Base-by-base conservation (phyloP, 1,139 yeast genomes). In the Pichia kudriavzevii region DNA sequence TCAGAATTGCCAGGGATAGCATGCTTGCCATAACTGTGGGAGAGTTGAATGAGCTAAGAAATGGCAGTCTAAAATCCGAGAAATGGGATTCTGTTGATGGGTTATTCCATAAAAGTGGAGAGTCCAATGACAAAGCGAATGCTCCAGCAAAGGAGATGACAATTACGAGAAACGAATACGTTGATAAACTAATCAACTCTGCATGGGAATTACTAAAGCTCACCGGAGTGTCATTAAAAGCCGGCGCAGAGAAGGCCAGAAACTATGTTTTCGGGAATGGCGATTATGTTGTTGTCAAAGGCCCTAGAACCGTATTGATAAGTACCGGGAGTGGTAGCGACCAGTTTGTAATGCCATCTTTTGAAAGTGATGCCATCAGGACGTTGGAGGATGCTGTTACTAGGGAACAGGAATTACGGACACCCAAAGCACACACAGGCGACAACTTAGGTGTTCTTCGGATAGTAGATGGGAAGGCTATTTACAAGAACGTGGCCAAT, bases 241-340 rank as follows among this genome's bases (percentile, higher is more conserved):
- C 25, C 1, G 27, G 32, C 8, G 20, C 25, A 23, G 26, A 30
- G 4, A 21, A 30, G 13, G 13, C 37, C 5, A 27, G 31, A 1
- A 32, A 37, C 22, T 39, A 37, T 23, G 29, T 52, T 11, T 33
- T 53, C 17, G 59, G 58, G 4, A 56, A 52, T 30, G 59, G 64
- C 20, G 61, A 63, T 14, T 74, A 69, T 43, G 61, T 75, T 22
- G 66, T 61, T 28, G 58, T 76, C 4, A 48, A 61, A 7, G 83
- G 83, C 0, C 81, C 82, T 12, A 63, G 81, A 38, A 68, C 65
- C 26, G 46, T 76, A 6, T 52, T 76, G 30, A 49, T 76, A 10
- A 79, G 74, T 30, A 55, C 63, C 8, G 52, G 51, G 14, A 35
- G 55, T 6, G 55, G 56, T 3, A 19, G 22, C n/a, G 56, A 48